Evolutionary conservation across 768 basidiomycete species (phyloP), one percentile per base, ranked within the genome.

Genomic region (Termitomyces sp.): DNA sequence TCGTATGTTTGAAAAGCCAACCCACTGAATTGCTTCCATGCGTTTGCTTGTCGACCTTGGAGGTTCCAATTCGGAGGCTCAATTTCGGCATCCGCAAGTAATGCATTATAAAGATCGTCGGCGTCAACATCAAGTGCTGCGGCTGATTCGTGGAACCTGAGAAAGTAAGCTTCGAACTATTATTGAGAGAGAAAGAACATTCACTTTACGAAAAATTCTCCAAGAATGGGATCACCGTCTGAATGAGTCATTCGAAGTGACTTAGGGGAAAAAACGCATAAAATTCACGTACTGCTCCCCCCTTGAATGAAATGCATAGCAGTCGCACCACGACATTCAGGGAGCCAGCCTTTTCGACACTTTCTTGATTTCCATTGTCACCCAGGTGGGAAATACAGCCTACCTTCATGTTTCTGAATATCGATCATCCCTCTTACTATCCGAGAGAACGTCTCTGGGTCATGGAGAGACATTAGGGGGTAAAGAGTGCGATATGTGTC

Each of bases 341-440:
- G 86, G 5, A 87, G 74, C 85, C 85, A 87, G 5, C 85, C 85
- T 86, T 58, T 41, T n/a, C 20, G 12, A 26, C 20, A 48, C 10
- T 33, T 38, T 40, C 16, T 36, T 32, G 49, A 43, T 1, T 36
- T n/a, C 33, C 28, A 36, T 23, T 20, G 26, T 57, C 14, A 44
- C 9, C 33, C 14, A 16, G n/a, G 41, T 43, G 23, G 49, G 28
- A n/a, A 40, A 58, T n/a, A 6, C 38, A 56, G 4, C 58, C 9
- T 36, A 80, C 84, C 86, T 79, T 87, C 85, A 56, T 86, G 76
- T 64, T 80, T 78, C 65, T 86, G 84, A 32, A 87, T 86, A 65
- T 87, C 80, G 58, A 87, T 80, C 83, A 86, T 82, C 0, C 82
- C 85, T 2, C 85, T 74, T 1, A 86, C 84, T 48, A 86, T 85